Conservation (phyloP, 2,329 filamentous ascomycete species). For the Fusarium phyllophilum region DNA sequence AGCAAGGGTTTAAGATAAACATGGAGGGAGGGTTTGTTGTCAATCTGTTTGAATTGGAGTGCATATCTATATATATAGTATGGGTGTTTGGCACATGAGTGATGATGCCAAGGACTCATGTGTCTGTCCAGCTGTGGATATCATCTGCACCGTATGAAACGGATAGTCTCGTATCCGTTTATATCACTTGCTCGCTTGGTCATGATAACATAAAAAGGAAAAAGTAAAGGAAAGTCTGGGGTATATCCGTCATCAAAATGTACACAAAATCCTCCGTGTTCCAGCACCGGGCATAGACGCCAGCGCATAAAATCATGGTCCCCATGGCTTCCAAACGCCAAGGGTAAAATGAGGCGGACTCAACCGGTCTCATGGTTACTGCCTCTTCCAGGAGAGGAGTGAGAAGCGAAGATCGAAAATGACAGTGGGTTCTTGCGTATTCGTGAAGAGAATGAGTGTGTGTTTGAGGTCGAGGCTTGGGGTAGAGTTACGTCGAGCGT, state of each 20-base stretch:
- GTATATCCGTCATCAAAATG: slow-evolving; percentile 48
- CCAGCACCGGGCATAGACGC: slow-evolving; percentile 15
- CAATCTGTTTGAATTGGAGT: slow-evolving; percentile 29
- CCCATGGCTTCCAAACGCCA: neutral
- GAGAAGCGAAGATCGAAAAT: slow-evolving; percentile 29
- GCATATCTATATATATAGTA: slow-evolving; percentile 6
- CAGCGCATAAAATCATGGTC: slow-evolving; percentile 22
- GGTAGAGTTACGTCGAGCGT: slow-evolving; percentile 2
- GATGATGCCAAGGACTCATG: neutral
- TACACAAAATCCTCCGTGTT: slow-evolving; percentile 34
- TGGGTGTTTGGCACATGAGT: neutral
- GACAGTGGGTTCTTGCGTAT: slow-evolving; percentile 20
- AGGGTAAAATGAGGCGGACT: slow-evolving; percentile 25
- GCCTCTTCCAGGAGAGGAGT: slow-evolving; percentile 28
- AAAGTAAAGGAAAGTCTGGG: slow-evolving; percentile 32
- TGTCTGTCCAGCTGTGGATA: slow-evolving; percentile 17
- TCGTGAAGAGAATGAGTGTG: slow-evolving; percentile 23
- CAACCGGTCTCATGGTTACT: slow-evolving; percentile 16
- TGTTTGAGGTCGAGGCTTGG: neutral
- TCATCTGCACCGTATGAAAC: slow-evolving; percentile 12
- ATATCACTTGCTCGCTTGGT: slow-evolving; percentile 26
- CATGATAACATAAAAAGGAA: slow-evolving; percentile 28
- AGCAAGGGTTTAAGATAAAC: neutral
- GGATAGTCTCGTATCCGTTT: slow-evolving; percentile 15
- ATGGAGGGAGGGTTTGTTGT: neutral